Evolutionary conservation across 176 grass and related monocot genomes (phyloP).

Genomic region (Coix lacrymajobi): DNA sequence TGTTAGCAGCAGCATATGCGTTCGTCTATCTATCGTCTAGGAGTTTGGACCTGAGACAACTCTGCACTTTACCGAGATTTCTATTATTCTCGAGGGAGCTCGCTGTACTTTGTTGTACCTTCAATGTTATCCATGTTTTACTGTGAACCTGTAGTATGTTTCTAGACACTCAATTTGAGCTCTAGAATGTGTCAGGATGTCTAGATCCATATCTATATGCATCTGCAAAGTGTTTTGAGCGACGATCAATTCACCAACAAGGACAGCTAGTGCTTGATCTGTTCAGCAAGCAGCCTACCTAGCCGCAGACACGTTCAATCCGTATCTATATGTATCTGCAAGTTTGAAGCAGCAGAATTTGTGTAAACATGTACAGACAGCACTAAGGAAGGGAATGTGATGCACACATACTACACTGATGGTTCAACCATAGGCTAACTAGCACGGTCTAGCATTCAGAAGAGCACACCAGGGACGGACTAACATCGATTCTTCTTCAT

Average conservation of each 20-base stretch:
- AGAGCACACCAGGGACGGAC: neutral
- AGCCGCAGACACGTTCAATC: neutral
- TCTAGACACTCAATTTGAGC: neutral
- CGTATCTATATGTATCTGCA: neutral
- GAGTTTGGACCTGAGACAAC: neutral
- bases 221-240: neutral
- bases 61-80: neutral
- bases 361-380: neutral
- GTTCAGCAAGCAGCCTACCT: neutral
- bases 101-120: neutral
- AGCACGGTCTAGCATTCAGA: neutral
- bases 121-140: neutral
- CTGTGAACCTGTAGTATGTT: slow-evolving; percentile 10
- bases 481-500: neutral
- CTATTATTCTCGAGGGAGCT: neutral
- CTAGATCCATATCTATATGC: neutral
- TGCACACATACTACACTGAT: neutral
- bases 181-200: neutral
- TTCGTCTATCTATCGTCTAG: neutral
- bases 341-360: neutral
- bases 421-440: neutral
- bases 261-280: neutral
- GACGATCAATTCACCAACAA: neutral
- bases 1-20: neutral
- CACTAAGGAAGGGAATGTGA: neutral